phyloP scores from a whole-genome alignment of 2,329 filamentous ascomycete species.

The Beauveria australis region DNA sequence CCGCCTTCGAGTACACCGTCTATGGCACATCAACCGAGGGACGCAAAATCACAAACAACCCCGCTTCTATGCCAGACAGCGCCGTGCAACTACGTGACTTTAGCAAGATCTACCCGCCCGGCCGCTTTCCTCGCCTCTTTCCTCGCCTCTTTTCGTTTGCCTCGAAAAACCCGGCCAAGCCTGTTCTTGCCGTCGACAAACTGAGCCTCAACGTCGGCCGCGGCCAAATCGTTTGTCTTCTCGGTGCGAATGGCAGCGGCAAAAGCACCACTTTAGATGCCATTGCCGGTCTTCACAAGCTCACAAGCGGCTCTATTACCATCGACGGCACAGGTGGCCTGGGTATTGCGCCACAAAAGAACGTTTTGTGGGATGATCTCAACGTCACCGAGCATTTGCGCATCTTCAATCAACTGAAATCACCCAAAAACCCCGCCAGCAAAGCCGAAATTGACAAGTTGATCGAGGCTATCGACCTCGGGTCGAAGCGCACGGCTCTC shows the following conservation, averaged over 20 bases:
- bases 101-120: constrained; percentile 67
- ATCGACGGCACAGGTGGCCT: constrained; percentile 73
- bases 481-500: constrained; percentile 61
- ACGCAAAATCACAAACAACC: constrained; percentile 35
- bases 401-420: constrained; percentile 79
- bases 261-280: constrained; percentile 86
- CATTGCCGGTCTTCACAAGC: constrained; percentile 71
- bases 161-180: constrained; percentile 38
- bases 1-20: constrained; percentile 61
- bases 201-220: constrained; percentile 62
- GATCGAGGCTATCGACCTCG: constrained; percentile 64
- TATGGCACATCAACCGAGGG: constrained; percentile 65
- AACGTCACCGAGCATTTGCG: constrained; percentile 77
- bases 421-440: constrained; percentile 45
- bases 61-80: constrained; percentile 28
- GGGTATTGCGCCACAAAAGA: constrained; percentile 86
- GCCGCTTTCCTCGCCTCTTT: constrained; percentile 27
- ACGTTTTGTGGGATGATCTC: constrained; percentile 85
- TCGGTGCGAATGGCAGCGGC: constrained; percentile 84
- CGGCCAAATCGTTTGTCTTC: constrained; percentile 77
- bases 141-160: constrained; percentile 21
- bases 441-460: constrained; percentile 54
- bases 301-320: constrained; percentile 68
- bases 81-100: constrained; percentile 67
- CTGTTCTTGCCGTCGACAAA: constrained; percentile 70